phyloP scores from a whole-genome alignment of 345 rosid genomes.

The Citrus trifoliata region DNA sequence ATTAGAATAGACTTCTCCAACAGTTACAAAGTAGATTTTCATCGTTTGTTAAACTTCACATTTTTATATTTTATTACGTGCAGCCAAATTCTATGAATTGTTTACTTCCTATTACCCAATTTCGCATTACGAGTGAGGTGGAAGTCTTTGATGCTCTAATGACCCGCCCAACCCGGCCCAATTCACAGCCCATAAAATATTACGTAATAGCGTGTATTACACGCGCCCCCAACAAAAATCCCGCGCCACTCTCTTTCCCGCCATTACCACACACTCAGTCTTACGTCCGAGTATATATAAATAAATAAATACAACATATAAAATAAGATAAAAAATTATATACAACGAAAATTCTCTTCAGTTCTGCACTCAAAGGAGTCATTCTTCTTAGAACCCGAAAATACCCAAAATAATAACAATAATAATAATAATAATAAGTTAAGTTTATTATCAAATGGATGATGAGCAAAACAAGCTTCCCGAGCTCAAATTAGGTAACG shows the following conservation, averaged over 20 bases:
- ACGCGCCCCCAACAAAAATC: constrained; percentile 24
- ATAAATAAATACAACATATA: background rate
- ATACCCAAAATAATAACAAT: background rate
- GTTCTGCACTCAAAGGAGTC: background rate
- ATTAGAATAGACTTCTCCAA: too few relatives aligned
- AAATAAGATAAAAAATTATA: too few relatives aligned
- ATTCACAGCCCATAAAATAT: background rate
- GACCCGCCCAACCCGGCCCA: background rate
- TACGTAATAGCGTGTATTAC: background rate
- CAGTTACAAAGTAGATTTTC: too few relatives aligned
- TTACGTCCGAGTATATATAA: background rate
- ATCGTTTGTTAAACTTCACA: too few relatives aligned
- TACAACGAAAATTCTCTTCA: background rate
- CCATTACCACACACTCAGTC: constrained; percentile 27
- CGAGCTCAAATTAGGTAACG: constrained; percentile 81
- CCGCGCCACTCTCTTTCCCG: constrained; percentile 56
- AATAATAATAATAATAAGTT: background rate
- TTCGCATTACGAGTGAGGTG: too few relatives aligned
- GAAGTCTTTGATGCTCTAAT: too few relatives aligned
- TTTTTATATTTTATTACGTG: too few relatives aligned
- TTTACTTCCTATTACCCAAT: too few relatives aligned
- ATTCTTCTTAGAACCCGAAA: background rate
- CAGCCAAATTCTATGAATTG: too few relatives aligned
- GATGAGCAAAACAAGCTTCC: constrained; percentile 78
- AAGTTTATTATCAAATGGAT: constrained; percentile 40